Base-by-base conservation (phyloP, 2,329 filamentous ascomycete species). In the Aspergillus felis region DNA sequence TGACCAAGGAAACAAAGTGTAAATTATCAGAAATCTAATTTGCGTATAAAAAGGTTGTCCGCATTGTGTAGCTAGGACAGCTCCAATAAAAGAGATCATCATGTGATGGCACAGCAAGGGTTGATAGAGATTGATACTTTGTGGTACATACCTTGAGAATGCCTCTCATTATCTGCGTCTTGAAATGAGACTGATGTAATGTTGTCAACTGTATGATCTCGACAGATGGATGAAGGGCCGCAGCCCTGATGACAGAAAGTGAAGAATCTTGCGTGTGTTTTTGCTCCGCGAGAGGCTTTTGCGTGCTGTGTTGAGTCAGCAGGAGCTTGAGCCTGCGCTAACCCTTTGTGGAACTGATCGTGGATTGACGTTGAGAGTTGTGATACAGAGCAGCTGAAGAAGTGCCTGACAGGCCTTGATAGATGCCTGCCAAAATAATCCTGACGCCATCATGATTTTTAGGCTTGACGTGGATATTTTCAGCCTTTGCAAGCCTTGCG, bases 71-170 rank as follows among this genome's bases (percentile, higher is more conserved):
- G 73, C 79, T 83, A 83, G 86, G 87, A 90, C 87, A 90, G 87
- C 87, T 90, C 87, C 87, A 90, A 90, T 90, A 88, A 79, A 70
- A 71, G 68, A 66, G 68, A 71, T 86, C 84, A 87, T 87, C 84
- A 84, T 77, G 58, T 56, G 61, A 65, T 61, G 56, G 54, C 12
- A 48, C 24, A 52, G 14, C 46, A 49, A 29, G 52, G 8, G 25
- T 38, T 42, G 27, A 17, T 28, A 14, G 35, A 29, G 32, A 27
- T 4, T 42, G 32, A 46, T n/a, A 44, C 22, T 32, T 44, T 6
- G 27, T 20, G 6, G 42, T 47, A 60, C 71, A 59, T 71, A 73
- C 71, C 70, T 71, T 68, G 53, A 53, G 66, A 61, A 53, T 55
- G 55, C 50, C 57, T 61, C 60, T 68, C 68, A 72, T 73, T 59